A percentile compares a stretch with the other conserved stretches of the same genome.
phyloP scores from a whole-genome alignment of 495 filamentous ascomycete species.

The Trichoderma asperelloides region DNA sequence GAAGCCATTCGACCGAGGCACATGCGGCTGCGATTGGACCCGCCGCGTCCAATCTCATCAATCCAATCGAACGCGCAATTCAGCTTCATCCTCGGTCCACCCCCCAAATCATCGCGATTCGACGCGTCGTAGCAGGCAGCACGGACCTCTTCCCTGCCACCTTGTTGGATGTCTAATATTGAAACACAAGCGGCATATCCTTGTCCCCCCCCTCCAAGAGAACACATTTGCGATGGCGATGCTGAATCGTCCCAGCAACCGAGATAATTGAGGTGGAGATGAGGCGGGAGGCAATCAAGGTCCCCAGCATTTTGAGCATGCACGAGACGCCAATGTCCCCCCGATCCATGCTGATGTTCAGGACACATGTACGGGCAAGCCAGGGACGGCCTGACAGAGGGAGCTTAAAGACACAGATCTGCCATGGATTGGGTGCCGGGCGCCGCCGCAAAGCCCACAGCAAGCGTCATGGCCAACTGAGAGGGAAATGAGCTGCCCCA shows the following conservation, averaged over 20 bases:
- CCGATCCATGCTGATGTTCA: not conserved
- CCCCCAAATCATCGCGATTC: not conserved
- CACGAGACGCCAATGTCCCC: slow-evolving; percentile 1
- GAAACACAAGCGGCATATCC: not conserved
- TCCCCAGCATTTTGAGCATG: not conserved
- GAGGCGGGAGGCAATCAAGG: not conserved
- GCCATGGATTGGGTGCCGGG: not conserved
- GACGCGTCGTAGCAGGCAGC: not conserved
- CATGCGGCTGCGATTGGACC: not conserved
- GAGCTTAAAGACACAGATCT: slow-evolving; percentile 3
- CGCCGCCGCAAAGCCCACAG: not conserved
- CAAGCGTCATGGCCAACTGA: not conserved
- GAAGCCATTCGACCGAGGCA: slow-evolving; percentile 4
- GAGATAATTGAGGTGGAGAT: slow-evolving; percentile 1
- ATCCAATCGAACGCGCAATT: slow-evolving; percentile 2
- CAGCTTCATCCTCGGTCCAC: not conserved
- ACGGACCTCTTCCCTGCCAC: slow-evolving; percentile 2
- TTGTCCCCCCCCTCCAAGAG: not conserved
- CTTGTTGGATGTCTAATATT: not conserved
- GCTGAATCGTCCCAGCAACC: not conserved
- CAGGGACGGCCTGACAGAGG: not conserved
- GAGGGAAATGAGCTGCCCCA: slow-evolving; percentile 5
- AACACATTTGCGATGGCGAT: not conserved
- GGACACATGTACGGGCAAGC: not conserved
- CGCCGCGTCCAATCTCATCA: not conserved